Conservation (phyloP, 306 rosid species). For the Vigna unguiculata region DNA sequence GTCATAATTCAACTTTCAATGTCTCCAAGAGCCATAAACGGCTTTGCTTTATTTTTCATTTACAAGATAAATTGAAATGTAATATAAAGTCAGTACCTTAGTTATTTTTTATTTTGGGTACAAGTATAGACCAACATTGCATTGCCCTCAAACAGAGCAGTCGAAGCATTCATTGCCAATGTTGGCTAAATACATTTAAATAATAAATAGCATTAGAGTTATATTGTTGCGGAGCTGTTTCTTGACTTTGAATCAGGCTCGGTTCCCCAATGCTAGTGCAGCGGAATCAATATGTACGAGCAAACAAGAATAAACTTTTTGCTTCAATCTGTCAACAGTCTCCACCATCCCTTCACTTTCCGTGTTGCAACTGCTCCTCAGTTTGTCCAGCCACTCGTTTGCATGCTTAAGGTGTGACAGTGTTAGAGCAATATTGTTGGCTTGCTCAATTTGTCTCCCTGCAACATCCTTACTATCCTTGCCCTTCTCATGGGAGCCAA, state of each 20-base stretch:
- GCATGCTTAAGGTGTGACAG: conserved; percentile 85
- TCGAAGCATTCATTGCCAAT: not conserved
- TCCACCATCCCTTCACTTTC: conserved; percentile 54
- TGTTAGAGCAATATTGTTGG: conserved; percentile 72
- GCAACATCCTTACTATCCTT: conserved; percentile 63
- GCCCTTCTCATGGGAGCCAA: conserved; percentile 62
- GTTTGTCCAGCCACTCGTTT: conserved; percentile 89
- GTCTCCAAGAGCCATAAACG: not conserved
- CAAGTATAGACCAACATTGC: conserved; percentile 40
- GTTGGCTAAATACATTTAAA: conserved; percentile 50
- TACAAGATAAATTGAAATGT: not conserved
- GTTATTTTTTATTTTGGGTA: conserved; percentile 6
- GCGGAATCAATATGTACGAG: conserved; percentile 83
- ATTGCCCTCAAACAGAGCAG: conserved; percentile 10
- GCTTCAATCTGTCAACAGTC: conserved; percentile 71
- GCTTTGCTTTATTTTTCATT: conserved; percentile 6
- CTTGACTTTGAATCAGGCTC: conserved; percentile 52
- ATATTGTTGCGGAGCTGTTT: conserved; percentile 4
- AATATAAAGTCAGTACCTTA: not conserved
- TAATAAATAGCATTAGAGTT: conserved; percentile 25
- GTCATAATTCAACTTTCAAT: not conserved
- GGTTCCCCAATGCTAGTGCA: conserved; percentile 80
- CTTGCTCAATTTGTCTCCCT: conserved; percentile 60
- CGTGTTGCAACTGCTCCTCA: conserved; percentile 52
- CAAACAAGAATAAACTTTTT: conserved; percentile 76